Conservation (phyloP, 2,329 filamentous ascomycete genomes). For the Hypoxylon sp. region DNA sequence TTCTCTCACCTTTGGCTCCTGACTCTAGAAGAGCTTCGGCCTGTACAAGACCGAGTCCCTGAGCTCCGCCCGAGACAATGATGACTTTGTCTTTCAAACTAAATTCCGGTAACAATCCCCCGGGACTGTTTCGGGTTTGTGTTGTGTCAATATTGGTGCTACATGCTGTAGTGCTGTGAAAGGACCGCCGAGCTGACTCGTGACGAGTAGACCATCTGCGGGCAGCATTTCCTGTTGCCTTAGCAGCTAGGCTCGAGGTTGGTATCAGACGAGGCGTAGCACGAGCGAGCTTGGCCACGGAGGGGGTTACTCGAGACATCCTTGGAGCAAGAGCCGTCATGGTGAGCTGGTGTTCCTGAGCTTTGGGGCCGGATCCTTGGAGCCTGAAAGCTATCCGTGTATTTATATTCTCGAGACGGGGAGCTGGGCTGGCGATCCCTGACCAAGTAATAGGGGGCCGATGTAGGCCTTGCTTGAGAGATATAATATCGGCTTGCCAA, state of each 20-base stretch:
- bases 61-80: slow-evolving; percentile 78
- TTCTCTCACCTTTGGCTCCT: slow-evolving; percentile 68
- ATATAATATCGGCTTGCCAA: slow-evolving; percentile 7
- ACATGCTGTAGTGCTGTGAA: slow-evolving; percentile 23
- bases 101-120: slow-evolving; percentile 73
- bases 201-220: slow-evolving; percentile 12
- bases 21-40: slow-evolving; percentile 82
- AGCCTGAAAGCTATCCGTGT: neutral
- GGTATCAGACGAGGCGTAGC: slow-evolving; percentile 25
- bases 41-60: slow-evolving; percentile 80
- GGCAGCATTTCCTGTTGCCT: slow-evolving; percentile 12
- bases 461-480: slow-evolving; percentile 10
- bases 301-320: slow-evolving; percentile 34
- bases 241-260: slow-evolving; percentile 23
- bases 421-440: slow-evolving; percentile 5
- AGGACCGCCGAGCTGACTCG: slow-evolving; percentile 18
- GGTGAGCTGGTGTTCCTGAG: slow-evolving; percentile 21
- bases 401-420: slow-evolving; percentile 3
- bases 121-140: slow-evolving; percentile 12
- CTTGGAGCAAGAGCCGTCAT: slow-evolving; percentile 37
- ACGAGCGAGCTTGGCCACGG: slow-evolving; percentile 34
- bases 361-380: no score
- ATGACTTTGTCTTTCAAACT: slow-evolving; percentile 77
- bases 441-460: no score
- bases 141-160: slow-evolving; percentile 14